Evolutionary conservation across 441 rosid genomes (phyloP).

Genomic region (Euphorbia corollata): DNA sequence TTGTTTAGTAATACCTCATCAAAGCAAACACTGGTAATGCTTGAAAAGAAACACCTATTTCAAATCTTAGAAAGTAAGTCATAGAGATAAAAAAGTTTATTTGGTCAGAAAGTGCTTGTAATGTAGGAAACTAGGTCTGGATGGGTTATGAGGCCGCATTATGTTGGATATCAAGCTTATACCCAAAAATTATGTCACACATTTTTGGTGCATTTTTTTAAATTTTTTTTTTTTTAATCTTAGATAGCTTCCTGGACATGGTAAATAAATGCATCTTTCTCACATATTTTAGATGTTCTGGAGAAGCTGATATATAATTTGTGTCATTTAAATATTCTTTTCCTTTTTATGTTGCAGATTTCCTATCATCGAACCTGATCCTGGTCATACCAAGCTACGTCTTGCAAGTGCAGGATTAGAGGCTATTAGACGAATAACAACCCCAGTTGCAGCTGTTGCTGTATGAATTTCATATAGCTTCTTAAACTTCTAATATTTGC

Average conservation of each 20-base stretch:
- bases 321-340: conserved; percentile 18
- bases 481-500: conserved; percentile 23
- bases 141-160: not conserved
- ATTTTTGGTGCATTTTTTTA: too few relatives aligned
- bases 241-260: not conserved
- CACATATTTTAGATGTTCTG: not conserved
- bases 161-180: not conserved
- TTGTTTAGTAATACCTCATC: not conserved
- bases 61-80: conserved; percentile 3
- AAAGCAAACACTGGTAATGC: not conserved
- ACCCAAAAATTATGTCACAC: not conserved
- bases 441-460: conserved; percentile 90
- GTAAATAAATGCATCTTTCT: not conserved
- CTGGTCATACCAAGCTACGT: conserved; percentile 91
- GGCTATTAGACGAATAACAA: conserved; percentile 72
- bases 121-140: not conserved
- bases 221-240: not conserved
- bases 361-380: conserved; percentile 95
- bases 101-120: not conserved
- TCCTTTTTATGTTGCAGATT: conserved; percentile 42
- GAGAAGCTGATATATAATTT: not conserved
- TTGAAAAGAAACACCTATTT: not conserved
- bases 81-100: not conserved
- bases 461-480: conserved; percentile 42
- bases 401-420: conserved; percentile 86